A percentile compares a stretch with the other conserved stretches of the same genome.
These are phyloP conservation scores for Whalleya microplaca DNA, from an alignment of 2,329 filamentous ascomycete genomes.

Conservation along the genomic window DNA sequence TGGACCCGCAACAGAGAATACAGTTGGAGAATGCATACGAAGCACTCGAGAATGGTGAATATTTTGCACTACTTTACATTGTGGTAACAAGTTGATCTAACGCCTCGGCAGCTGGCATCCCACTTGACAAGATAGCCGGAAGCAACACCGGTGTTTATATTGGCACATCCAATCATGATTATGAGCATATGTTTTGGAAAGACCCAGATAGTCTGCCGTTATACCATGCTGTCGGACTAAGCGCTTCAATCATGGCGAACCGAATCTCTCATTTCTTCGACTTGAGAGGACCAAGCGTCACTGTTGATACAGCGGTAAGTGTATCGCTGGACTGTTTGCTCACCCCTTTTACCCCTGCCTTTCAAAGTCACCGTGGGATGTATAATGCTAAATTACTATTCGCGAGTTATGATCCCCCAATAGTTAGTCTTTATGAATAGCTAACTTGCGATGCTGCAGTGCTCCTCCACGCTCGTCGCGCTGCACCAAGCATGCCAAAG, in stretches of 20 bases:
- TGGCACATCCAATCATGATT: neutral
- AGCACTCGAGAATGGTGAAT: slow-evolving; percentile 60
- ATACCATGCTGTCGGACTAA: neutral
- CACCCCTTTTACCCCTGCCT: too few relatives aligned
- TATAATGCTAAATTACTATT: too few relatives aligned
- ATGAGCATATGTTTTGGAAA: slow-evolving; percentile 1
- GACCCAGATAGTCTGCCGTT: neutral
- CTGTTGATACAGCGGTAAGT: slow-evolving; percentile 5
- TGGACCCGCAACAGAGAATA: slow-evolving; percentile 67
- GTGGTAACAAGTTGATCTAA: too few relatives aligned
- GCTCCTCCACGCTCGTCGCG: slow-evolving; percentile 5
- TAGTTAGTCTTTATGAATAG: too few relatives aligned
- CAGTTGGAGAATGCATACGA: slow-evolving; percentile 67
- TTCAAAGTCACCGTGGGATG: too few relatives aligned
- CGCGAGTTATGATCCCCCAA: too few relatives aligned
- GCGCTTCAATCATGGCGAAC: neutral
- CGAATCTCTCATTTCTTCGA: slow-evolving; percentile 4
- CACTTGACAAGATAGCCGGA: neutral
- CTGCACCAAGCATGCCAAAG: slow-evolving; percentile 12
- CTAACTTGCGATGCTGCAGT: neutral
- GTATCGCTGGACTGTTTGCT: slow-evolving; percentile 1
- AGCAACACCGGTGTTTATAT: neutral
- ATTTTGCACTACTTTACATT: neutral
- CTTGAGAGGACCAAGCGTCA: slow-evolving; percentile 4
- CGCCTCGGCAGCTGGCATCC: neutral